phyloP scores from a whole-genome alignment of 768 basidiomycete species.

The Pleurotus djamor region DNA sequence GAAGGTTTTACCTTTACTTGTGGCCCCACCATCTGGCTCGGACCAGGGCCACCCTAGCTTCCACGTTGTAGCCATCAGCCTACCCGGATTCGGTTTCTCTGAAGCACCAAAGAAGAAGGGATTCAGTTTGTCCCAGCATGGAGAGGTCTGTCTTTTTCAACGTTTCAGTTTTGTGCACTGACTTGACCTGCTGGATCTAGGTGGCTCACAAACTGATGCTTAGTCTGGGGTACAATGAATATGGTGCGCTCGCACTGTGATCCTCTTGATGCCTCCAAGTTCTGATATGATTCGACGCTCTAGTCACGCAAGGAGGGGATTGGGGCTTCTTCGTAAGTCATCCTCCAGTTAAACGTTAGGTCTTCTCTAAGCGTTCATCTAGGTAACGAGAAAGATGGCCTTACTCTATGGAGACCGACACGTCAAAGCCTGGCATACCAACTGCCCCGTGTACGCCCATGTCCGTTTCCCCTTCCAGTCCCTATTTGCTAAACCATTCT shows the following conservation, averaged over 20 bases:
- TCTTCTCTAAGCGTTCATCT: neutral
- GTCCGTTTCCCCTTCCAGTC: constrained; percentile 6
- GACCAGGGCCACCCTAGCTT: constrained; percentile 45
- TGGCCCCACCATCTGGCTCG: constrained; percentile 24
- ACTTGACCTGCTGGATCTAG: constrained; percentile 17
- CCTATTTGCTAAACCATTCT: neutral
- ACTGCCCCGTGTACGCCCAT: constrained; percentile 34
- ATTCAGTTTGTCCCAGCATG: constrained; percentile 44
- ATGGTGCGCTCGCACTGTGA: constrained; percentile 28
- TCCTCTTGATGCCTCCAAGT: neutral
- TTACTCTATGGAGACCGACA: constrained; percentile 30
- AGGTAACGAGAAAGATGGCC: constrained; percentile 23
- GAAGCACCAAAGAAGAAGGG: constrained; percentile 49
- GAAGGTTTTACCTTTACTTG: constrained; percentile 56
- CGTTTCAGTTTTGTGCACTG: neutral
- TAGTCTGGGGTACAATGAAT: constrained; percentile 43
- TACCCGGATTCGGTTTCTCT: constrained; percentile 66
- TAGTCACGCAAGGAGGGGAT: constrained; percentile 47
- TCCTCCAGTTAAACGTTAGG: neutral
- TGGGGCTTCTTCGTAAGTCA: constrained; percentile 37
- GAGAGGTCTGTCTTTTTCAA: constrained; percentile 37
- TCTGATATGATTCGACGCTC: neutral
- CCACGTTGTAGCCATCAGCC: constrained; percentile 58
- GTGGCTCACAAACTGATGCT: constrained; percentile 49
- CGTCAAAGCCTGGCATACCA: constrained; percentile 52